A percentile compares a stretch with the other conserved stretches of the same genome.
phyloP scores from a whole-genome alignment of 805 yeast genomes.

The Candida montana region DNA sequence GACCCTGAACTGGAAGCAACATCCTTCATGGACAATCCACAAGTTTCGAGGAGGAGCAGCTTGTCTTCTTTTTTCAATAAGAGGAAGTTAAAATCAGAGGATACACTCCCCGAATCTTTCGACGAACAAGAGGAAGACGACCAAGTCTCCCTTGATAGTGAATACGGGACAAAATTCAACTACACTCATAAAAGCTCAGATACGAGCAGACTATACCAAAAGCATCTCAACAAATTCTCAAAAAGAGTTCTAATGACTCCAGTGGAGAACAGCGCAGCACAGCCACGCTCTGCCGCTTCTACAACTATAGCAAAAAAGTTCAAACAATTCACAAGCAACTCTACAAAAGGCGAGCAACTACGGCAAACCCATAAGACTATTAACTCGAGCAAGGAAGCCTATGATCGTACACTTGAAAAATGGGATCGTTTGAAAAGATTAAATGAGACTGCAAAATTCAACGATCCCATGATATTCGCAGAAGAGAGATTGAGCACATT shows the following conservation, averaged over 20 bases:
- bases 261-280: constrained; percentile 6
- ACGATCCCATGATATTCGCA: constrained; percentile 18
- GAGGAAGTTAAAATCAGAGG: neutral
- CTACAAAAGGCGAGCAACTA: neutral
- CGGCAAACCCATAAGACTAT: neutral
- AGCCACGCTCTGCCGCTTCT: no score
- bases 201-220: neutral
- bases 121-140: neutral
- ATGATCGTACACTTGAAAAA: constrained; percentile 14
- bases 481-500: constrained; percentile 15
- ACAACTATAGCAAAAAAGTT: no score
- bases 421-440: constrained; percentile 16
- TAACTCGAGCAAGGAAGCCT: constrained; percentile 12
- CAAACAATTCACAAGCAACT: neutral
- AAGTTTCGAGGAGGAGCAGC: neutral
- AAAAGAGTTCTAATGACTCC: constrained; percentile 18
- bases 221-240: constrained; percentile 7
- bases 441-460: constrained; percentile 3
- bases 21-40: constrained; percentile 1
- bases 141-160: neutral
- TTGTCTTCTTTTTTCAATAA: neutral
- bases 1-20: no score
- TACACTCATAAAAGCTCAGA: constrained; percentile 1
- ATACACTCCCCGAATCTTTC: neutral
- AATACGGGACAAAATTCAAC: neutral